Percentiles rank a stretch among this genome's conserved stretches.
These are phyloP conservation scores for Wickerhamomyces strasburgensis DNA, from an alignment of 805 yeast species.

Conservation along the genomic window DNA sequence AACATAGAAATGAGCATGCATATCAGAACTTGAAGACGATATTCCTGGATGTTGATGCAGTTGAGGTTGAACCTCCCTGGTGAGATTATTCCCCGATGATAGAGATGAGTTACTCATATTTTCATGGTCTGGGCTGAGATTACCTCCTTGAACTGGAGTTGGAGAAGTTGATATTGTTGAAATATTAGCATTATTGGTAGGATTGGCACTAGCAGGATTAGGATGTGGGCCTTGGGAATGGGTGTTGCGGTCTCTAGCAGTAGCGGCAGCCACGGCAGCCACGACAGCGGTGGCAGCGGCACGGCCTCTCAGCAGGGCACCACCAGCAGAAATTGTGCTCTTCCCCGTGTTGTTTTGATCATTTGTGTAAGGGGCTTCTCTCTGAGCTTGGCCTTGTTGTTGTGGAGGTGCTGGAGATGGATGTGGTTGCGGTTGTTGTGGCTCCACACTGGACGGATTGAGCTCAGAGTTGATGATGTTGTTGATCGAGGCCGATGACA, in stretches of 20 bases:
- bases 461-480: conserved; percentile 19
- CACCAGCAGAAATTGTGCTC: conserved; percentile 42
- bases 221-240: background rate
- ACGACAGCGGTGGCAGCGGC: conserved; percentile 34
- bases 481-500: conserved; percentile 23
- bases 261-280: conserved; percentile 36
- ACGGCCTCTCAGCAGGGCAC: conserved; percentile 37
- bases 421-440: background rate
- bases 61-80: too few species aligned
- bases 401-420: conserved; percentile 1
- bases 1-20: conserved; percentile 75
- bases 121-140: conserved; percentile 1
- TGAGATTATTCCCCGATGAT: conserved; percentile 15
- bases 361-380: conserved; percentile 2
- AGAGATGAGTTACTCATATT: conserved; percentile 20
- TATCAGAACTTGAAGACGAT: conserved; percentile 43
- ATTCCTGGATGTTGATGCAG: conserved; percentile 18
- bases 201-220: too few species aligned
- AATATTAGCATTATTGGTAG: background rate
- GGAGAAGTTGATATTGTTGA: too few species aligned
- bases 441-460: conserved; percentile 2
- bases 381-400: conserved; percentile 4
- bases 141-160: too few species aligned
- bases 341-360: conserved; percentile 13
- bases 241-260: conserved; percentile 27